Evolutionary conservation across 371 early-diverging fungal species (phyloP).

Genomic region (Zychaea mexicana): DNA sequence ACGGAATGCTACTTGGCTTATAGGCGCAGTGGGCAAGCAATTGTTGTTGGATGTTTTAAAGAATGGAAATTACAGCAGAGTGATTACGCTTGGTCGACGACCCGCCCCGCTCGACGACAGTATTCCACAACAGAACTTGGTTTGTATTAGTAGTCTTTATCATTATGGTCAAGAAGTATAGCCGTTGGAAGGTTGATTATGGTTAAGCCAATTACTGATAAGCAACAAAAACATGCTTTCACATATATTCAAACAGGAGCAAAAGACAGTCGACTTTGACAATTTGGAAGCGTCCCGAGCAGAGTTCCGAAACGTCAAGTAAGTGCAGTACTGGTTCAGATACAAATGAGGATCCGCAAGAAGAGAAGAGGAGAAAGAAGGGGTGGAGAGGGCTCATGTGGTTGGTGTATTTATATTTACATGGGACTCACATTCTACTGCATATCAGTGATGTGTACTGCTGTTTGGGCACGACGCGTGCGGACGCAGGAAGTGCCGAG

Average conservation of each 20-base stretch:
- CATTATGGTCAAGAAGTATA: not conserved
- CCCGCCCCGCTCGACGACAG: slow-evolving; percentile 43
- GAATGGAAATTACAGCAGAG: slow-evolving; percentile 59
- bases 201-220: too few relatives aligned
- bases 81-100: slow-evolving; percentile 68
- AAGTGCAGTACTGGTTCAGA: slow-evolving; percentile 24
- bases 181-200: too few relatives aligned
- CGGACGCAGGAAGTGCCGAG: slow-evolving; percentile 66
- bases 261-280: slow-evolving; percentile 49
- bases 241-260: too few relatives aligned
- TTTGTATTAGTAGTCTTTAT: slow-evolving; percentile 12
- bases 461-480: slow-evolving; percentile 72
- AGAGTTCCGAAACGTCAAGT: slow-evolving; percentile 46
- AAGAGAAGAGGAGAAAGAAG: not conserved
- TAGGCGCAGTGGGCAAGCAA: slow-evolving; percentile 74
- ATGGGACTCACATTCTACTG: not conserved
- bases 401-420: not conserved
- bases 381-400: not conserved
- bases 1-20: too few relatives aligned
- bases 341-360: not conserved
- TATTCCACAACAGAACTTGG: slow-evolving; percentile 60
- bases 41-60: slow-evolving; percentile 64
- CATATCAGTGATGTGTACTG: slow-evolving; percentile 62
- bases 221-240: too few relatives aligned
- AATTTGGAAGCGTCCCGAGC: slow-evolving; percentile 39